Conservation (phyloP, 805 yeast species). For the Monosporozyma yasuniensis region DNA sequence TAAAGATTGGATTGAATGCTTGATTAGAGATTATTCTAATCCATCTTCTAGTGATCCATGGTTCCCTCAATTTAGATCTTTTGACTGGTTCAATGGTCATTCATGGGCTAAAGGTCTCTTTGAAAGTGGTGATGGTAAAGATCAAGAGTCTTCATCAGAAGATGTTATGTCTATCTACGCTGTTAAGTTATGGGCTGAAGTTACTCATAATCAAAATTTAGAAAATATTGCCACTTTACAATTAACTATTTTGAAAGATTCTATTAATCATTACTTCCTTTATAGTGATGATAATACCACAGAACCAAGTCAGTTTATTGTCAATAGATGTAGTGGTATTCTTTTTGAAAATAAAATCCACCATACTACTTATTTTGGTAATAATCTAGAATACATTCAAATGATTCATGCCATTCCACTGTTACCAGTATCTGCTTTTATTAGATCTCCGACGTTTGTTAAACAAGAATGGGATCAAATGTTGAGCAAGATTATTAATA, state of each 20-base stretch:
- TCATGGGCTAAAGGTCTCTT: constrained; percentile 72
- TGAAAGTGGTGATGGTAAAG: constrained; percentile 65
- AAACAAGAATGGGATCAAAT: constrained; percentile 55
- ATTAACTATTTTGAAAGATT: constrained; percentile 47
- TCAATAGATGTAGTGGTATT: constrained; percentile 65
- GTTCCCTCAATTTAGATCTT: constrained; percentile 60
- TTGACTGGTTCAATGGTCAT: constrained; percentile 72
- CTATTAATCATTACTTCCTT: constrained; percentile 49
- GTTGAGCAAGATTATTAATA: constrained; percentile 36
- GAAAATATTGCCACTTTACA: constrained; percentile 49
- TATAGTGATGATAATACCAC: constrained; percentile 44
- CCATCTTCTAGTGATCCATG: constrained; percentile 44
- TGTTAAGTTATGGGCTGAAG: constrained; percentile 55
- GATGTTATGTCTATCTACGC: constrained; percentile 67
- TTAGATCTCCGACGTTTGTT: constrained; percentile 46
- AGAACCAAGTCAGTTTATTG: constrained; percentile 47
- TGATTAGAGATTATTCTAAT: constrained; percentile 61
- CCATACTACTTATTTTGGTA: constrained; percentile 68
- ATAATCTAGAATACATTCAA: constrained; percentile 63
- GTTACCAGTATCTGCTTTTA: constrained; percentile 53
- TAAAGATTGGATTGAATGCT: constrained; percentile 44
- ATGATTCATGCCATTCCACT: constrained; percentile 74
- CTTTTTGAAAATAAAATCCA: constrained; percentile 65
- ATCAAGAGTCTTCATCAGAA: constrained; percentile 66
- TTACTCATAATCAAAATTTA: constrained; percentile 44